Conservation (phyloP, 306 rosid genomes). For the Pyrus betulifolia region DNA sequence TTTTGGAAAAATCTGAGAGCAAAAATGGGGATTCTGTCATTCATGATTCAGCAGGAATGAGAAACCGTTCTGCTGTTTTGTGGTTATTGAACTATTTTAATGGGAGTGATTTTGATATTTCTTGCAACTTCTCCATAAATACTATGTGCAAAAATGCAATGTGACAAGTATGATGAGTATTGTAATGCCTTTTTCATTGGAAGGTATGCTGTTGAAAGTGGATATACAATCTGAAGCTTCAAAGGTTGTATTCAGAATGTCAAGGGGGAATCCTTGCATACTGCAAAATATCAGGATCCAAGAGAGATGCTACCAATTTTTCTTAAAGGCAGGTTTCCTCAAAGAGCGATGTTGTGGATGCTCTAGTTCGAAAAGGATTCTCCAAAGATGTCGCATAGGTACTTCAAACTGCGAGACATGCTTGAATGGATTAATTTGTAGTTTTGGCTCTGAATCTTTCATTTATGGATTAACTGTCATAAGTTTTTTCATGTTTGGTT, state of each 20-base stretch:
- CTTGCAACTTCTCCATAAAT: too few species aligned
- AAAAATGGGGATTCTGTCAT: not conserved
- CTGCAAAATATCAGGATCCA: too few species aligned
- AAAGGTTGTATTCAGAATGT: too few species aligned
- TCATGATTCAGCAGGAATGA: conserved; percentile 1
- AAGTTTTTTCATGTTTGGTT: not conserved
- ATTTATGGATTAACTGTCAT: not conserved
- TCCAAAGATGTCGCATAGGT: conserved; percentile 86
- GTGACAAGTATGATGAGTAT: too few species aligned
- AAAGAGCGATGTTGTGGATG: conserved; percentile 53
- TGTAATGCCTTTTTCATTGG: too few species aligned
- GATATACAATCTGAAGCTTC: too few species aligned
- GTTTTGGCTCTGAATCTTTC: not conserved
- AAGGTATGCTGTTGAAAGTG: too few species aligned
- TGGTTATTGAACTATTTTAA: conserved; percentile 22
- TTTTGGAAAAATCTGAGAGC: conserved; percentile 18
- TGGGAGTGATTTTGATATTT: not conserved
- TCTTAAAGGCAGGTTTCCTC: conserved; percentile 51
- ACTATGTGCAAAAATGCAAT: too few species aligned
- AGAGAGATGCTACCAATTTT: not conserved
- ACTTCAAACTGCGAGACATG: conserved; percentile 2
- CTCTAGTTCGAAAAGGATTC: conserved; percentile 68
- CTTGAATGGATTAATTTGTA: not conserved
- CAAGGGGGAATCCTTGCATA: too few species aligned
- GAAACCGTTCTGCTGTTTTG: conserved; percentile 22